Evolutionary conservation across 768 basidiomycete genomes (phyloP).

Genomic region (Leccinum longicurvipes): DNA sequence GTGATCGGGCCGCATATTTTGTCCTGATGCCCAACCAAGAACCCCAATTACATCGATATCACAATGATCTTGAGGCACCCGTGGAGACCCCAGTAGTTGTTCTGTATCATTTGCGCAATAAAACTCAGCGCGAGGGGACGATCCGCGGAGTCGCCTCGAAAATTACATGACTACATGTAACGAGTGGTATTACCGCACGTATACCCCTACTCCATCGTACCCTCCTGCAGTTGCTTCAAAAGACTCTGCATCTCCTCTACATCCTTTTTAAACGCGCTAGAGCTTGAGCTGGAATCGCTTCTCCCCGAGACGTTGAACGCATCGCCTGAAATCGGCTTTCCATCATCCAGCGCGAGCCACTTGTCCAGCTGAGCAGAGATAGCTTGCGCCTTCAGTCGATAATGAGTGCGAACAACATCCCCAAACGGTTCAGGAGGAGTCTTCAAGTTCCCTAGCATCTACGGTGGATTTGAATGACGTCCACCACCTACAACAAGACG

Average conservation of each 20-base stretch:
- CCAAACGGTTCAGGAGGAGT: conserved; percentile 81
- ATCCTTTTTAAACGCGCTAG: conserved; percentile 64
- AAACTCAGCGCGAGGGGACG: conserved; percentile 91
- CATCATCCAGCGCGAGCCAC: conserved; percentile 79
- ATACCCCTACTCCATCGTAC: conserved; percentile 15
- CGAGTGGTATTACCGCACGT: neutral
- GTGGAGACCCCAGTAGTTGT: conserved; percentile 73
- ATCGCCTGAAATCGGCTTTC: conserved; percentile 51
- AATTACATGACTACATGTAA: conserved; percentile 21
- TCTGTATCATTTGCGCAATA: conserved; percentile 90
- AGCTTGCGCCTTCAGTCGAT: conserved; percentile 74
- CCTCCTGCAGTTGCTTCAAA: conserved; percentile 44
- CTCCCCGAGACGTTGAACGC: conserved; percentile 44
- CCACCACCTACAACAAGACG: neutral
- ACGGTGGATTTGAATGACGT: conserved; percentile 9
- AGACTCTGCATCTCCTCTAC: conserved; percentile 66
- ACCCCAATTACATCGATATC: no score
- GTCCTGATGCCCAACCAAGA: no score
- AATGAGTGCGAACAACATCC: conserved; percentile 88
- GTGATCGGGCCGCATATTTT: no score
- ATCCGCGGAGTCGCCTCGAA: conserved; percentile 51
- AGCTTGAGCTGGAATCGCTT: conserved; percentile 42
- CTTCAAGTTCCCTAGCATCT: conserved; percentile 86
- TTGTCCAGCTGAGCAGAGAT: conserved; percentile 72
- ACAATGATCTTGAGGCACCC: conserved; percentile 69